phyloP scores from a whole-genome alignment of 345 rosid genomes.

The Pugionium dolabratum region DNA sequence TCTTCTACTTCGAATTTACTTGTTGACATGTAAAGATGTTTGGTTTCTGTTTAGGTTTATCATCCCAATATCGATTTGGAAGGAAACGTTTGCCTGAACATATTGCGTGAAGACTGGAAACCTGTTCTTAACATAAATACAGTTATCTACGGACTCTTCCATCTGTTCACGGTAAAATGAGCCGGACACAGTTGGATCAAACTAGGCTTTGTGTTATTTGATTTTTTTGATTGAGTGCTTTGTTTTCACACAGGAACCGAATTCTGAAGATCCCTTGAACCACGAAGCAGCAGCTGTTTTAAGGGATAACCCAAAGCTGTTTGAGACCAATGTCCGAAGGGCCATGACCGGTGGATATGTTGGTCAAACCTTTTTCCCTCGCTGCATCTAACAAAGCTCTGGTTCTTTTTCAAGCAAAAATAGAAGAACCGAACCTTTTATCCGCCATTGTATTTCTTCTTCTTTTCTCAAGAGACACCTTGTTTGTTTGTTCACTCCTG shows the following conservation, averaged over 20 bases:
- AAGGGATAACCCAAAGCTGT: constrained; percentile 77
- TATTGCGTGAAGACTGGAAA: constrained; percentile 97
- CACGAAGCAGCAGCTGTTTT: constrained; percentile 88
- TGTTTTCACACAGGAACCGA: constrained; percentile 66
- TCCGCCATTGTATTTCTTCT: constrained; percentile 31
- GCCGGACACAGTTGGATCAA: background rate
- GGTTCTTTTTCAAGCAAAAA: constrained; percentile 33
- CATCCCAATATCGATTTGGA: constrained; percentile 99
- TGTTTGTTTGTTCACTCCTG: constrained; percentile 39
- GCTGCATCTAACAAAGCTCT: constrained; percentile 54
- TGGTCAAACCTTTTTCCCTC: constrained; percentile 70
- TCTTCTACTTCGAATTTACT: background rate
- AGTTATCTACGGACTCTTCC: constrained; percentile 80
- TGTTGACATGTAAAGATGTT: background rate
- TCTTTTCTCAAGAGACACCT: constrained; percentile 5
- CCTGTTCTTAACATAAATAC: constrained; percentile 97
- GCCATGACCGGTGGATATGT: constrained; percentile 83
- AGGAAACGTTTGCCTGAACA: constrained; percentile 94
- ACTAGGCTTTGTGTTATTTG: constrained; percentile 4
- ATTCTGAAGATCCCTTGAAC: constrained; percentile 91
- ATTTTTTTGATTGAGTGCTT: background rate
- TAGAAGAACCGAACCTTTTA: constrained; percentile 23
- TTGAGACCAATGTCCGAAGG: constrained; percentile 68
- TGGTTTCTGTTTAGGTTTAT: constrained; percentile 53
- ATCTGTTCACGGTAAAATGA: constrained; percentile 79